Percentiles rank a stretch among this genome's conserved stretches.
These are phyloP conservation scores for Colletotrichum aenigma DNA, from an alignment of 2,329 filamentous ascomycete species.

Conservation along the genomic window DNA sequence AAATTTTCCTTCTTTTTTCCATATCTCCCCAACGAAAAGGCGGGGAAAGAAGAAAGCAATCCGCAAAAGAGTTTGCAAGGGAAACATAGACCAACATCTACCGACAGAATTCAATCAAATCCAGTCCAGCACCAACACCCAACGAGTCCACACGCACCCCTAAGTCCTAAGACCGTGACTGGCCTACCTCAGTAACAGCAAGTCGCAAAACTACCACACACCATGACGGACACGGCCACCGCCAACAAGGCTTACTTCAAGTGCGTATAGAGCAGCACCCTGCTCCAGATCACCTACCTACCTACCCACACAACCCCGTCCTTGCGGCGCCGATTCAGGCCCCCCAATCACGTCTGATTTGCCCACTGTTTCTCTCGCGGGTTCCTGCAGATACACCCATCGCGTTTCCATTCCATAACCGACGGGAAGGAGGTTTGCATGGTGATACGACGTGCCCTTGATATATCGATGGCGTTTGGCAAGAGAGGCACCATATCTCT, in stretches of 20 bases:
- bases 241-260: slow-evolving; percentile 23
- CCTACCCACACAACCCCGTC: not conserved
- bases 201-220: not conserved
- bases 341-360: not conserved
- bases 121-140: not conserved
- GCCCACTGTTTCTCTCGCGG: not conserved
- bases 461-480: not conserved
- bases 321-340: not conserved
- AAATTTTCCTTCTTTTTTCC: not conserved
- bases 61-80: slow-evolving; percentile 16
- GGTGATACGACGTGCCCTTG: not conserved
- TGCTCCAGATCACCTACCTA: not conserved
- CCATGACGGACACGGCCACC: slow-evolving; percentile 9
- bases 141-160: not conserved
- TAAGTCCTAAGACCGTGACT: not conserved
- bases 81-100: not conserved
- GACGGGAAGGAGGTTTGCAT: not conserved
- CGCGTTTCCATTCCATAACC: not conserved
- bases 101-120: not conserved
- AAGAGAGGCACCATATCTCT: not conserved
- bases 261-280: slow-evolving; percentile 1
- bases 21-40: not conserved
- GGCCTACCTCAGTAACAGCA: not conserved
- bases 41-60: slow-evolving; percentile 23
- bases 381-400: slow-evolving; percentile 13